Base-by-base conservation (phyloP, 345 rosid genomes). In the Psidium friedrichsthalianum region DNA sequence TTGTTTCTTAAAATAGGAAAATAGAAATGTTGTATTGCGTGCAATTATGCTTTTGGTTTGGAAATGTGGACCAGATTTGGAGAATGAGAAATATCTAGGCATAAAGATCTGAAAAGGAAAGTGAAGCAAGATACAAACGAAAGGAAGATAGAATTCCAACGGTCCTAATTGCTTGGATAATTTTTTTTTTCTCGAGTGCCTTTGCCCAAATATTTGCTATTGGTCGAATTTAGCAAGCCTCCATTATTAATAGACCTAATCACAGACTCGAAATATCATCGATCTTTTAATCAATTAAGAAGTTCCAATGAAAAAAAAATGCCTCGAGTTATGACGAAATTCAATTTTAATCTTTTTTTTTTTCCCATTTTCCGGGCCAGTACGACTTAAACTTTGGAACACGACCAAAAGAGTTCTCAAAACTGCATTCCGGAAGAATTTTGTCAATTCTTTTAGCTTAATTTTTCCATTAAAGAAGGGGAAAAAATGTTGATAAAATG, bases 281-380 rank as follows among this genome's bases (percentile, higher is more conserved):
- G 3, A n/a, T 59, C 13, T n/a, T 59, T 8, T 0, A n/a, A 2
- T 58, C 32, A 2, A 58, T 14, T 1, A 25, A 58, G 3, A 58
- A 27, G 25, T 58, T 25, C 5, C 12, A 25, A 58, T 0, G 29
- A 5, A 0, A 58, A 20, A 25, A 57, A 57, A 1, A 58, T 3
- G 2, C 32, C 6, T 11, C 5, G 54, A 57, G 29, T 4, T 25
- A 3, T 8, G 58, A 22, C 8, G 0, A 56, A 40, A 56, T 22
- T 56, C 21, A 8, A 6, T 57, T 57, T 57, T 25, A 57, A 57
- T 3, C 27, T 25, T 24, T 57, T 57, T 55, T 13, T 8, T 0
- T 0, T 25, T 57, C 25, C 25, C 0, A 40, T 2, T 57, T 25
- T 11, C 25, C 29, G 27, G 7, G 64, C 16, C 1, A 58, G 2